Evolutionary conservation across 345 rosid species (phyloP).

Genomic region (Syzygium jambos): DNA sequence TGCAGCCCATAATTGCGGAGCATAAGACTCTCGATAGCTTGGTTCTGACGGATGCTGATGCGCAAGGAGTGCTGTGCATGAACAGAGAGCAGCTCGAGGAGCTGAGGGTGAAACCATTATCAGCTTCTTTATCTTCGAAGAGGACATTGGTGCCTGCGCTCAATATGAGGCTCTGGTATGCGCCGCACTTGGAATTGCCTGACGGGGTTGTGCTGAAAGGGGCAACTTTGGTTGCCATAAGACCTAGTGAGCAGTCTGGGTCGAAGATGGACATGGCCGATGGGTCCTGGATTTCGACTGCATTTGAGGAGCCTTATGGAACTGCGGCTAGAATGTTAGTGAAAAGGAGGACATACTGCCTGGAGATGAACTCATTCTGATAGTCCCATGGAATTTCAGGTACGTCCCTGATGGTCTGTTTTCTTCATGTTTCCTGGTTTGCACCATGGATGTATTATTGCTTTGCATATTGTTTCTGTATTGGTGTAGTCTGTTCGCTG

Average conservation of each 20-base stretch:
- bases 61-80: slow-evolving; percentile 94
- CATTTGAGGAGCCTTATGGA: slow-evolving; percentile 81
- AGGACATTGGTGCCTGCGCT: slow-evolving; percentile 91
- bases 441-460: not conserved
- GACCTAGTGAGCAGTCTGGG: slow-evolving; percentile 65
- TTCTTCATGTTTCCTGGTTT: not conserved
- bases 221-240: slow-evolving; percentile 89
- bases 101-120: slow-evolving; percentile 79
- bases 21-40: slow-evolving; percentile 81
- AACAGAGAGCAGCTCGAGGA: slow-evolving; percentile 86
- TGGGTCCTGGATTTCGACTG: slow-evolving; percentile 68
- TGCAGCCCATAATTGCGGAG: slow-evolving; percentile 81
- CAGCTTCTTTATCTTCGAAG: slow-evolving; percentile 88
- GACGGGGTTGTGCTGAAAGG: slow-evolving; percentile 79
- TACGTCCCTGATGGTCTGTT: not conserved
- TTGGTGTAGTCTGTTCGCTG: not conserved
- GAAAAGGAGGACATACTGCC: slow-evolving; percentile 84
- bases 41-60: slow-evolving; percentile 78
- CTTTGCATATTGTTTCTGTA: not conserved
- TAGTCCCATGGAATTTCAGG: slow-evolving; percentile 7
- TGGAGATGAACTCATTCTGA: slow-evolving; percentile 99
- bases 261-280: slow-evolving; percentile 60
- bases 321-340: slow-evolving; percentile 85
- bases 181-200: slow-evolving; percentile 73
- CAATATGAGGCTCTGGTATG: slow-evolving; percentile 97